phyloP scores from a whole-genome alignment of 2,329 filamentous ascomycete genomes.

The Cercospora zeae-maydis region DNA sequence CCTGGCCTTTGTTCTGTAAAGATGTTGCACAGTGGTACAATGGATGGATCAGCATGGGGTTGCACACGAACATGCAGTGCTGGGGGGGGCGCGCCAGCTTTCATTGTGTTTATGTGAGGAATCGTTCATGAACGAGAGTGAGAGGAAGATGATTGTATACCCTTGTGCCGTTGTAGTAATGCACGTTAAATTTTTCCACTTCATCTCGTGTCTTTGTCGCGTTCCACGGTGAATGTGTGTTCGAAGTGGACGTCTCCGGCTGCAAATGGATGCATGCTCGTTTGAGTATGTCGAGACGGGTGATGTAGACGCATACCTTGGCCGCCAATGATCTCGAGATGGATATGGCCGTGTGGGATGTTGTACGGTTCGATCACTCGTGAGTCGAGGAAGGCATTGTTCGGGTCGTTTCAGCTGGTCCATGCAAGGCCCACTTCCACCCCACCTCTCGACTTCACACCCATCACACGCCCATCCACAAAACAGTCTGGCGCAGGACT shows the following conservation, averaged over 20 bases:
- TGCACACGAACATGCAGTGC: background rate
- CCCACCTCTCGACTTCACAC: background rate
- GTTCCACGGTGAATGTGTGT: background rate
- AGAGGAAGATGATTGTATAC: background rate
- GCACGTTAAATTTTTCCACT: background rate
- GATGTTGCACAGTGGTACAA: background rate
- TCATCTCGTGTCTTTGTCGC: background rate
- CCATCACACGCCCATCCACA: background rate
- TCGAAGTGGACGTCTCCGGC: background rate
- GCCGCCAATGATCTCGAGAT: background rate
- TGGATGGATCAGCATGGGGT: background rate
- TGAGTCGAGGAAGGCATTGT: background rate
- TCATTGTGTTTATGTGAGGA: background rate
- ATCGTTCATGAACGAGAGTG: background rate
- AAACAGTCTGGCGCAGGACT: background rate
- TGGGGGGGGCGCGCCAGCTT: background rate
- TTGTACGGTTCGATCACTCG: background rate
- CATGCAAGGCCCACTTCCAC: background rate
- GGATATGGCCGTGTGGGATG: background rate
- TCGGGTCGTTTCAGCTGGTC: background rate
- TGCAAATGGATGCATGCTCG: background rate
- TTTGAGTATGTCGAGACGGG: background rate
- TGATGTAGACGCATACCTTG: background rate
- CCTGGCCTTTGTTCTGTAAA: slow-evolving; percentile 38
- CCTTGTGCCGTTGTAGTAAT: background rate